phyloP scores from a whole-genome alignment of 768 basidiomycete species.

The Xerocomus spinulosus region DNA sequence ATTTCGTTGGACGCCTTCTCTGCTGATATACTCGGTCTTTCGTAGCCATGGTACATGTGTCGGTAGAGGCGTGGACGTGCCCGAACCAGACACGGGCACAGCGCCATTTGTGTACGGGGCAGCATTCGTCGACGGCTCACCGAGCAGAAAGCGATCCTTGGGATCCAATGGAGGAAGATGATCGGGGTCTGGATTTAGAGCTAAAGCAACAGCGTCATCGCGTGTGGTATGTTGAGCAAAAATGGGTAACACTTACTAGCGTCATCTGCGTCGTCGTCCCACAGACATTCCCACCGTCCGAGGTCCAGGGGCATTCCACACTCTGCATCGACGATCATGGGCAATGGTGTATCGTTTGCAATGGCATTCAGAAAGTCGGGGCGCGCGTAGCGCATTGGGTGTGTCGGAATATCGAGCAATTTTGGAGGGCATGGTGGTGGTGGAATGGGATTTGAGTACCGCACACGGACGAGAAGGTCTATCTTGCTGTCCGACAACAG shows the following conservation, averaged over 20 bases:
- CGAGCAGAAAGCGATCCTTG: conserved; percentile 70
- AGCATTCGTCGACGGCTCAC: conserved; percentile 52
- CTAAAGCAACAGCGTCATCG: conserved; percentile 24
- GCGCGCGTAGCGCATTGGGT: conserved; percentile 80
- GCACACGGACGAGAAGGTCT: conserved; percentile 88
- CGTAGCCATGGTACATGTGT: conserved; percentile 85
- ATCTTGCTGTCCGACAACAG: conserved; percentile 53
- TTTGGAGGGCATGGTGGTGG: conserved; percentile 97
- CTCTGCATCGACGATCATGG: conserved; percentile 97
- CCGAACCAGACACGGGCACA: conserved; percentile 33
- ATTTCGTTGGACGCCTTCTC: conserved; percentile 48
- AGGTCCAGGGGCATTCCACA: conserved; percentile 95
- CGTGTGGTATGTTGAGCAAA: not conserved
- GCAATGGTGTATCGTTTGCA: conserved; percentile 75
- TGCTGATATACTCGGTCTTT: conserved; percentile 84
- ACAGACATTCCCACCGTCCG: conserved; percentile 75
- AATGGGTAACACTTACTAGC: conserved; percentile 42
- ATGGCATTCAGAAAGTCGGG: conserved; percentile 81
- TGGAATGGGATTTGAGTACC: conserved; percentile 92
- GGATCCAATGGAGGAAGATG: conserved; percentile 63
- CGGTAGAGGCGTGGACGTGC: conserved; percentile 42
- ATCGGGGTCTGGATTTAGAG: conserved; percentile 61
- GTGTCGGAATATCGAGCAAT: conserved; percentile 86
- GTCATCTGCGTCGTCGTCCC: conserved; percentile 75
- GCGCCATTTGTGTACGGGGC: conserved; percentile 39